phyloP scores from a whole-genome alignment of 139 green algal species.

The Chlorella sp. region DNA sequence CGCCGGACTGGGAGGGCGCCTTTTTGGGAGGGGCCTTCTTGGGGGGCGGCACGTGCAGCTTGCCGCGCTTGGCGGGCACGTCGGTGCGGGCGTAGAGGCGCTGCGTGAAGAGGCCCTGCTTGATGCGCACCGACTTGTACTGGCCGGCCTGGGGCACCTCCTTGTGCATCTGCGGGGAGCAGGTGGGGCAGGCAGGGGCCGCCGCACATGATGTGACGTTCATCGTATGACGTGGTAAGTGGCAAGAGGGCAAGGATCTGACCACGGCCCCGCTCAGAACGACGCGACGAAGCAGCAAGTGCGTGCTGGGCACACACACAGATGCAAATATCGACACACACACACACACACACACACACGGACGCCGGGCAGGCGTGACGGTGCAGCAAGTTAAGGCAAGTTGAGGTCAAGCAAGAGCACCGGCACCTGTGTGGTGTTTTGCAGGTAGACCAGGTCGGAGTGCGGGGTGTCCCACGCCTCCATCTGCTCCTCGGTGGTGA shows the following conservation, averaged over 20 bases:
- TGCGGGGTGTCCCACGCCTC: conserved; percentile 61
- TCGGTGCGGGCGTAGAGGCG: conserved; percentile 59
- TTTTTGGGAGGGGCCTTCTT: conserved; percentile 9
- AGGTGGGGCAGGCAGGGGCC: background rate
- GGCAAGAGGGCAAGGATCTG: background rate
- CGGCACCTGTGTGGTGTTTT: conserved; percentile 70
- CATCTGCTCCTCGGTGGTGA: conserved; percentile 62
- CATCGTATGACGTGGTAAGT: background rate
- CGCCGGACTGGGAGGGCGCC: background rate
- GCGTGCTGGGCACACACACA: background rate
- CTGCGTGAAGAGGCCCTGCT: conserved; percentile 54
- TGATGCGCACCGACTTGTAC: conserved; percentile 54
- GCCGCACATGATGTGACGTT: background rate
- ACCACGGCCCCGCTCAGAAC: background rate
- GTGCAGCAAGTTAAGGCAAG: background rate
- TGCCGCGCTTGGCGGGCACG: background rate
- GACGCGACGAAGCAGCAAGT: background rate
- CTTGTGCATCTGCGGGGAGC: conserved; percentile 72
- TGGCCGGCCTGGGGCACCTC: conserved; percentile 36
- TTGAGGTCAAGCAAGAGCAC: background rate
- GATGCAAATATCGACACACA: background rate
- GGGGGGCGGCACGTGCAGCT: background rate
- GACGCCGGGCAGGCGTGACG: background rate
- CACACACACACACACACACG: background rate
- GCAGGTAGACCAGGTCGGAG: conserved; percentile 85